phyloP scores from a whole-genome alignment of 345 rosid genomes.

The Acer saccharum region DNA sequence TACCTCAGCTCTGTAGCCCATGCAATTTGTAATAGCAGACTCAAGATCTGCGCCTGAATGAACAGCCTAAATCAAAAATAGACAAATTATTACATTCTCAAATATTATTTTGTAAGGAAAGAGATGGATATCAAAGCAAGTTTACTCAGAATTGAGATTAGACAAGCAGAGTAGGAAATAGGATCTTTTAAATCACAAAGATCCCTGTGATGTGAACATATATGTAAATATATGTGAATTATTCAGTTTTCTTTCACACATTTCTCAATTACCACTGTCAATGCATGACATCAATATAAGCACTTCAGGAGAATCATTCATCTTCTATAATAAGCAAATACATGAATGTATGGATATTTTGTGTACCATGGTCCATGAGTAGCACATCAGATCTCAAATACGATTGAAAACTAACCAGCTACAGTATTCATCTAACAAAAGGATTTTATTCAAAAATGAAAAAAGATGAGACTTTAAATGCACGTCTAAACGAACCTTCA shows the following conservation, averaged over 20 bases:
- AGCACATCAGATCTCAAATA: constrained; percentile 11
- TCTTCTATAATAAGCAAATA: constrained; percentile 7
- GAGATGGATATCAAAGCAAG: constrained; percentile 13
- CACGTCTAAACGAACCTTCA: constrained; percentile 65
- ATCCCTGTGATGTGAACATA: neutral
- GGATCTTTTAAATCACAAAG: neutral
- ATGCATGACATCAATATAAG: constrained; percentile 4
- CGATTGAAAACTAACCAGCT: constrained; percentile 7
- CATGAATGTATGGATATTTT: constrained; percentile 1
- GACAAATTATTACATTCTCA: constrained; percentile 5
- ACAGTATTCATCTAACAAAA: neutral
- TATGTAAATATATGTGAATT: neutral
- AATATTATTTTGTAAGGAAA: constrained; percentile 5
- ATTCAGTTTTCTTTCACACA: constrained; percentile 3
- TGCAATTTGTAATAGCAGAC: constrained; percentile 88
- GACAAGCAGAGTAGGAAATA: constrained; percentile 7
- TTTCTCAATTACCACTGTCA: neutral
- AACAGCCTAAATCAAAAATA: constrained; percentile 69
- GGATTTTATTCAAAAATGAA: neutral
- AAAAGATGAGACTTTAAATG: constrained; percentile 14
- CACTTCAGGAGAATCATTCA: neutral
- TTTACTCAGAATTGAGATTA: neutral
- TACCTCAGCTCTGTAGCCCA: constrained; percentile 94
- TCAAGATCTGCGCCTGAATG: constrained; percentile 99
- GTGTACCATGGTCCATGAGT: neutral